A percentile compares a stretch with the other conserved stretches of the same genome.
phyloP scores from a whole-genome alignment of 176 grass and related monocot species.

The Avena insularis region DNA sequence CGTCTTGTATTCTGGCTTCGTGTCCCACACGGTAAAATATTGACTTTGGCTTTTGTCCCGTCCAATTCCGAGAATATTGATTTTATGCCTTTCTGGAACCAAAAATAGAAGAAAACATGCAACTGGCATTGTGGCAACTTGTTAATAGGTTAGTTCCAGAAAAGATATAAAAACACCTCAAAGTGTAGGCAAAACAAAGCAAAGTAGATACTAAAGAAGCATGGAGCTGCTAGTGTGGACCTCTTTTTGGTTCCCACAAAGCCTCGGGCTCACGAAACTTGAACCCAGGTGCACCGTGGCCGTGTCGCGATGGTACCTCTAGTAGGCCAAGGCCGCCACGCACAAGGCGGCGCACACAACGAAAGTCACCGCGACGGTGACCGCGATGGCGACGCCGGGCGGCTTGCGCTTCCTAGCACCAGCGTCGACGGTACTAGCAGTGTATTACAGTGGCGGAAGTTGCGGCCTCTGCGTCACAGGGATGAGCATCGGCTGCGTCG shows the following conservation, averaged over 20 bases:
- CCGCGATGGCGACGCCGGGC: conserved; percentile 9
- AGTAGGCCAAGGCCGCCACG: conserved; percentile 36
- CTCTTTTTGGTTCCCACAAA: conserved; percentile 34
- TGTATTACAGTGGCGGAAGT: conserved; percentile 40
- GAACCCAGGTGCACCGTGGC: background rate
- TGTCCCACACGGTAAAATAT: too few relatives aligned
- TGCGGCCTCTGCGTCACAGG: conserved; percentile 52
- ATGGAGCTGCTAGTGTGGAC: background rate
- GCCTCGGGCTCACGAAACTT: conserved; percentile 19
- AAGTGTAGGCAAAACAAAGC: too few relatives aligned
- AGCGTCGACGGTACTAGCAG: background rate
- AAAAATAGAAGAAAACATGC: too few relatives aligned
- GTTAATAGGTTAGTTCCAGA: too few relatives aligned
- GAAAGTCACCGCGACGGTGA: conserved; percentile 29
- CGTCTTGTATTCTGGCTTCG: too few relatives aligned
- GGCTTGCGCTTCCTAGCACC: background rate
- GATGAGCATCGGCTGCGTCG: conserved; percentile 48
- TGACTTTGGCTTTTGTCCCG: too few relatives aligned
- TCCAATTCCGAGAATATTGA: too few relatives aligned
- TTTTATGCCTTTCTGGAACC: too few relatives aligned
- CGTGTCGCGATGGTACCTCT: conserved; percentile 25
- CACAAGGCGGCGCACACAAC: conserved; percentile 35
- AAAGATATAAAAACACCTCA: too few relatives aligned
- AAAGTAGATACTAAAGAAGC: too few relatives aligned
- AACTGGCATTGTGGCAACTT: too few relatives aligned